phyloP scores from a whole-genome alignment of 2,329 filamentous ascomycete genomes.

The Hymenoscyphus albidus region DNA sequence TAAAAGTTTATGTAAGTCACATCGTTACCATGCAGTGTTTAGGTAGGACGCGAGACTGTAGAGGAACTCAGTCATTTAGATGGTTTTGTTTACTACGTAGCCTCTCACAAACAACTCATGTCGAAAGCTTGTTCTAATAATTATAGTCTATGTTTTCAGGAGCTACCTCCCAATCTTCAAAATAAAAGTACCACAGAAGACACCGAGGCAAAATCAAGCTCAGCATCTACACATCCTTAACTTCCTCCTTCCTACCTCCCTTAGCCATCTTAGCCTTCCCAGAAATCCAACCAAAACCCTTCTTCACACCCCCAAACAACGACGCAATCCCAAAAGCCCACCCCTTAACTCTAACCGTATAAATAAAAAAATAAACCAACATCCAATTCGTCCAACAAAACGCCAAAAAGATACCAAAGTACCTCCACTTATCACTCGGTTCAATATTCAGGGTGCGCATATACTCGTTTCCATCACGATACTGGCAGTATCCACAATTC shows the following conservation, averaged over 20 bases:
- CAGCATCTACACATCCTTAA: not conserved
- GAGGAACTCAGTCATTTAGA: no score
- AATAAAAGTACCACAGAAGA: no score
- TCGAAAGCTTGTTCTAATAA: no score
- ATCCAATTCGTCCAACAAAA: conserved; percentile 69
- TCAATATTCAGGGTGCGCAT: conserved; percentile 52
- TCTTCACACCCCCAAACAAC: conserved; percentile 48
- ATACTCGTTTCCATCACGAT: conserved; percentile 58
- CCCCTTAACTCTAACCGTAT: conserved; percentile 64
- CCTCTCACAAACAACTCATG: no score
- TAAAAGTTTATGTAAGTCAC: no score
- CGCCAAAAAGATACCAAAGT: conserved; percentile 69
- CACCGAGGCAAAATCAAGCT: no score
- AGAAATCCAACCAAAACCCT: conserved; percentile 38
- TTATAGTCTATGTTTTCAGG: no score
- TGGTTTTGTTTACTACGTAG: no score
- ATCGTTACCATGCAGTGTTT: no score
- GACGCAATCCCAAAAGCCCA: conserved; percentile 67
- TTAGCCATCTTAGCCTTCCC: conserved; percentile 16
- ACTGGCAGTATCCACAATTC: conserved; percentile 69
- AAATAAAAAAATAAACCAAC: conserved; percentile 74
- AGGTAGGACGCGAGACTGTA: no score
- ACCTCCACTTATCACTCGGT: conserved; percentile 61
- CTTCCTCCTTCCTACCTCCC: conserved; percentile 13
- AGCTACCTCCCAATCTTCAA: no score